Evolutionary conservation across 2,329 filamentous ascomycete genomes (phyloP).

Genomic region (Fusarium sp.): DNA sequence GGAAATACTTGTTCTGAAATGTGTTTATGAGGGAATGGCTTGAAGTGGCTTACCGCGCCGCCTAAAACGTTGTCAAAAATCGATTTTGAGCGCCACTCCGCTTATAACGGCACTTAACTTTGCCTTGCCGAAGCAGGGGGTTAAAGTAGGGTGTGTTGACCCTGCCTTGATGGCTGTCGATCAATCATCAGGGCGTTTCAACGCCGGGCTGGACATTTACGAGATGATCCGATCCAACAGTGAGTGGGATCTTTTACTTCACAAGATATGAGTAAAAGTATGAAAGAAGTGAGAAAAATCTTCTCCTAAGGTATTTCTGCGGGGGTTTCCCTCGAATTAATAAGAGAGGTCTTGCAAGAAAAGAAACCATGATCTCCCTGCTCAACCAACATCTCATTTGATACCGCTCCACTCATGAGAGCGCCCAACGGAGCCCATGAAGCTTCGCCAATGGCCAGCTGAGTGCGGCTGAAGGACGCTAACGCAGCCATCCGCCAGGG

Average conservation of each 20-base stretch:
- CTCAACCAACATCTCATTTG: conserved; percentile 13
- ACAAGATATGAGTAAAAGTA: too few relatives aligned
- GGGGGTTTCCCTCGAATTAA: too few relatives aligned
- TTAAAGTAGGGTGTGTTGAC: conserved; percentile 3
- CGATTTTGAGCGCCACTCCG: conserved; percentile 6
- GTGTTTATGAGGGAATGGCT: neutral
- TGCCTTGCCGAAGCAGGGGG: conserved; percentile 16
- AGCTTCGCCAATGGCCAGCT: conserved; percentile 27
- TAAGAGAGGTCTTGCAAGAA: neutral
- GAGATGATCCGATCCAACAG: neutral
- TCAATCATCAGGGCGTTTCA: neutral
- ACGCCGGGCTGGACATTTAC: neutral
- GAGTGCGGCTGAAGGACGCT: conserved; percentile 48
- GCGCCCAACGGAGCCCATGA: conserved; percentile 28
- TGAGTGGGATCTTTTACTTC: too few relatives aligned
- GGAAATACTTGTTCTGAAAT: neutral
- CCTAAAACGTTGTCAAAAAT: neutral
- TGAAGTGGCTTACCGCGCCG: conserved; percentile 18
- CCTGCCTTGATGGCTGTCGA: conserved; percentile 6
- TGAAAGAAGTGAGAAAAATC: too few relatives aligned
- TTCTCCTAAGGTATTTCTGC: too few relatives aligned
- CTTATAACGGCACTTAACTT: conserved; percentile 11
- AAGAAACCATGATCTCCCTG: neutral
- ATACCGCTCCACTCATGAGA: conserved; percentile 24
- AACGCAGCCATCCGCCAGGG: conserved; percentile 41